Percentiles rank a stretch among this genome's conserved stretches.
Evolutionary conservation across 208 protist species (phyloP).

Genomic region (Novymonas esmeraldas): DNA sequence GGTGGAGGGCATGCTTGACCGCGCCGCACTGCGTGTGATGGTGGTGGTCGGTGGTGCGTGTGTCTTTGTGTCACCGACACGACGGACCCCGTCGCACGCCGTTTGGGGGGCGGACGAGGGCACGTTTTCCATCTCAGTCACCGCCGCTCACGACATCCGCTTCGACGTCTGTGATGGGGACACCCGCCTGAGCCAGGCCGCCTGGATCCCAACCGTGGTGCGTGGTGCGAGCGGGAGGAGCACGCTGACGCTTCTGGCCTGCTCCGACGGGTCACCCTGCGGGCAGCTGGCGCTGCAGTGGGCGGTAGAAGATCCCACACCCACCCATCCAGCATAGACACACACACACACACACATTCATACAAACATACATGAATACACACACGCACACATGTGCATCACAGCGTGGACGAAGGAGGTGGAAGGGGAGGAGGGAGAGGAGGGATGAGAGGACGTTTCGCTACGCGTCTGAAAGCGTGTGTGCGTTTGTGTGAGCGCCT

Average conservation of each 20-base stretch:
- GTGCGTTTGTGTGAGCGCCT: background rate
- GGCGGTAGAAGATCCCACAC: no score
- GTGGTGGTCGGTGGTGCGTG: slow-evolving; percentile 48
- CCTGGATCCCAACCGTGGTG: slow-evolving; percentile 30
- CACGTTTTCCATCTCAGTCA: slow-evolving; percentile 27
- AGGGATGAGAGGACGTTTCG: background rate
- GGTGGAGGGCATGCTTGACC: slow-evolving; percentile 42
- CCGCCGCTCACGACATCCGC: slow-evolving; percentile 28
- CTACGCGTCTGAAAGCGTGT: no score
- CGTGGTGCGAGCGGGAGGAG: slow-evolving; percentile 12
- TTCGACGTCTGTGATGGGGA: slow-evolving; percentile 65
- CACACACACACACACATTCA: background rate
- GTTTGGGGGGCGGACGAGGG: slow-evolving; percentile 47
- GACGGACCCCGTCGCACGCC: slow-evolving; percentile 33
- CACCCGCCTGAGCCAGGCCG: slow-evolving; percentile 1
- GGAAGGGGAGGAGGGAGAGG: background rate
- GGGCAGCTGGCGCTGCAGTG: slow-evolving; percentile 36
- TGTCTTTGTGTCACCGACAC: slow-evolving; percentile 44
- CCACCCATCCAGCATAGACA: no score
- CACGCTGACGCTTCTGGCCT: slow-evolving; percentile 11
- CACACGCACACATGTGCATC: background rate
- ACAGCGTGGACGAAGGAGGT: background rate
- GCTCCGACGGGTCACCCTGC: background rate
- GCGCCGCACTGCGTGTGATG: slow-evolving; percentile 51
- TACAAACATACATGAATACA: no score